A percentile compares a stretch with the other conserved stretches of the same genome.
These are phyloP conservation scores for Canavalia ensiformis DNA, from an alignment of 306 rosid species.

Conservation along the genomic window DNA sequence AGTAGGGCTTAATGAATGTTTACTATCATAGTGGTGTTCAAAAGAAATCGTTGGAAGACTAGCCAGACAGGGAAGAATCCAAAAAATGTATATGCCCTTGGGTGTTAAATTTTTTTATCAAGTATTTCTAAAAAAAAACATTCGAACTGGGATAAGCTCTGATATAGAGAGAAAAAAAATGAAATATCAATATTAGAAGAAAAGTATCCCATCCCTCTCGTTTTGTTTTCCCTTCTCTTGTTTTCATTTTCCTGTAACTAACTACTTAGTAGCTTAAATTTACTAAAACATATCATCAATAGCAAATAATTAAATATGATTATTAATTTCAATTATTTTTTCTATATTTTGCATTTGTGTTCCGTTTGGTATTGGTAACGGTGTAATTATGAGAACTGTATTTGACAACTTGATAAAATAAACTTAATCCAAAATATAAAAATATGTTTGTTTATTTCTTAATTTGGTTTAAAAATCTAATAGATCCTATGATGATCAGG, in stretches of 20 bases:
- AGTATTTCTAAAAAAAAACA: neutral
- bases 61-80: neutral
- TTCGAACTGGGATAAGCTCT: neutral
- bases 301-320: too few species aligned
- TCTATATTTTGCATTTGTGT: neutral
- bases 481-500: too few species aligned
- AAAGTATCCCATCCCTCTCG: too few species aligned
- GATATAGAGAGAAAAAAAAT: neutral
- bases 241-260: neutral
- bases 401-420: too few species aligned
- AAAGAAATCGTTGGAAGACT: neutral
- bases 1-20: neutral
- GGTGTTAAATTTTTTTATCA: neutral
- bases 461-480: too few species aligned
- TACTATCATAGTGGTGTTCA: neutral
- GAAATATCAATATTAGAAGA: too few species aligned
- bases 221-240: neutral
- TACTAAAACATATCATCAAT: too few species aligned
- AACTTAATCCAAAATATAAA: too few species aligned
- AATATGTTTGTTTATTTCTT: too few species aligned
- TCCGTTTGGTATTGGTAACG: too few species aligned
- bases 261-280: too few species aligned
- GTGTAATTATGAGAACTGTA: too few species aligned
- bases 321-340: neutral
- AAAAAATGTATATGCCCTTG: neutral